Base-by-base conservation (phyloP, 2,329 filamentous ascomycete genomes). In the Colletotrichum sublineola region DNA sequence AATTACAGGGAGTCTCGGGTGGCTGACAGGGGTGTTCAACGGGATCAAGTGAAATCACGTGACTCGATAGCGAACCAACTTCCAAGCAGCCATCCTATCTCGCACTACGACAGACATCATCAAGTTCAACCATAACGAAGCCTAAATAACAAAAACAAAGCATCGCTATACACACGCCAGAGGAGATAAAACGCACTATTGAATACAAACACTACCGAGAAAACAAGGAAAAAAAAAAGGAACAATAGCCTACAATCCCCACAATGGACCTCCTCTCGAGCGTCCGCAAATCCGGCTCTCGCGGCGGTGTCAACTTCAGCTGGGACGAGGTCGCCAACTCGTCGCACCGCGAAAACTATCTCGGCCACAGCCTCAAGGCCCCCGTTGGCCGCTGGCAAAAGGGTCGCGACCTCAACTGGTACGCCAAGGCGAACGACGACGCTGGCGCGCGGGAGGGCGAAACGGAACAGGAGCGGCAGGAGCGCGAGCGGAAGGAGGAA, bases 251-350 rank as follows among this genome's bases (percentile, higher is more conserved):
- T 15, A 15, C 33, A 57, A 62, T 40, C 20, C 50, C 29, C 33
- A 68, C 73, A 68, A 98, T 99, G 96, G 96, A 99, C 88, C 89
- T 99, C 67, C 90, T 98, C 67, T 94, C 95, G 72, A 94, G 93
- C 53, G 93, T 99, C 74, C 94, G 95, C 79, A 98, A 99, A 84
- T 85, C 87, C 24, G 96, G 97, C 81, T 96, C 94, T 77, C 92
- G 96, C 76, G 96, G 96, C 79, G 96, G 96, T 80, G 93, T 93
- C 82, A 95, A 98, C 82, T 99, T 99, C 86, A 95, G 92, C 84
- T 98, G 96, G 96, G 93, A 96, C 75, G 95, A 98, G 77, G 96
- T 99, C 79, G 92, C 96, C 80, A 91, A 87, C 75, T 97, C 95
- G 62, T 85, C 89, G 31, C 95, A 97, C 79, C 95, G 96, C 81